These are phyloP conservation scores for Fraxinus platypoda DNA, from an alignment of 305 asterid species.

Conservation along the genomic window DNA sequence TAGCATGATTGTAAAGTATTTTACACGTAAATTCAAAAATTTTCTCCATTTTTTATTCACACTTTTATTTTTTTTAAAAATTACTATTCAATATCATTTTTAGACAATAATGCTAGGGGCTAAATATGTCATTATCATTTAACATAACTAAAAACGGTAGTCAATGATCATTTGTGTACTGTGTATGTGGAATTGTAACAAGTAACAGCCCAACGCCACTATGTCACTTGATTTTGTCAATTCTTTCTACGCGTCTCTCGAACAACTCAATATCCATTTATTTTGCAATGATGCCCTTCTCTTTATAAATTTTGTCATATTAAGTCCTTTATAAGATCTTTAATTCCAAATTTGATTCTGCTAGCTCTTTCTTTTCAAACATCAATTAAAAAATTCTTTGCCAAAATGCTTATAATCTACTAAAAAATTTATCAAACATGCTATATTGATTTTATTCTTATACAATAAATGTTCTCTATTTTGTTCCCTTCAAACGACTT, in stretches of 20 bases:
- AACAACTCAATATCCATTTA: constrained; percentile 26
- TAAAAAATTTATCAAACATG: too few species aligned
- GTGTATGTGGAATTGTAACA: too few species aligned
- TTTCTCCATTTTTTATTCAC: too few species aligned
- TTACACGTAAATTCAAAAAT: too few species aligned
- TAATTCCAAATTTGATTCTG: background rate
- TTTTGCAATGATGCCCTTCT: background rate
- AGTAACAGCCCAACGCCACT: too few species aligned
- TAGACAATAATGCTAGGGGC: too few species aligned
- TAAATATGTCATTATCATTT: too few species aligned
- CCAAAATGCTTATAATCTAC: background rate
- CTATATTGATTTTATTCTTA: background rate
- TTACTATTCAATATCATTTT: too few species aligned
- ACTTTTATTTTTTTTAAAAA: too few species aligned
- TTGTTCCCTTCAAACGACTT: background rate
- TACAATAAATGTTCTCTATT: background rate
- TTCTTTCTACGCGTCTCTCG: constrained; percentile 28
- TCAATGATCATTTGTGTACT: too few species aligned
- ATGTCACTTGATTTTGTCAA: background rate
- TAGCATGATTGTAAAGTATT: too few species aligned
- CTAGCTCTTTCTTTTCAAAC: background rate
- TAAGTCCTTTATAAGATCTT: background rate
- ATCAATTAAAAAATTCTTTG: background rate
- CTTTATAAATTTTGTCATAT: background rate
- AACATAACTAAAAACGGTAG: too few species aligned